Conservation (phyloP, 2,329 filamentous ascomycete species). For the Lachnellula hyalina region DNA sequence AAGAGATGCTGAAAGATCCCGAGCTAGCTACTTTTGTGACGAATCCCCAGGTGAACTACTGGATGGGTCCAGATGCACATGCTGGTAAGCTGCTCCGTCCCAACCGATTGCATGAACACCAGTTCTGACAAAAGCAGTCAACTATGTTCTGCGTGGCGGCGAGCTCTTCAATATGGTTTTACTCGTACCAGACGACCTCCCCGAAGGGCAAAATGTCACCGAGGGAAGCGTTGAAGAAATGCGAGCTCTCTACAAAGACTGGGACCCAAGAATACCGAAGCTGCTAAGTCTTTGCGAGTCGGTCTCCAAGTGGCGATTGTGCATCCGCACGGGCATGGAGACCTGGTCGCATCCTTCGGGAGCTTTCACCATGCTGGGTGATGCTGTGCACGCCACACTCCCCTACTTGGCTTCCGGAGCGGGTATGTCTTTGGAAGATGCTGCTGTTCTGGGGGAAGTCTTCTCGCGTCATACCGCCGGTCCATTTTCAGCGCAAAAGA, state of each 20-base stretch:
- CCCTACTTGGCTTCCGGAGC: conserved; percentile 55
- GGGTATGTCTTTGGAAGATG: conserved; percentile 58
- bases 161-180: conserved; percentile 43
- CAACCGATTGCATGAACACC: neutral
- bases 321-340: conserved; percentile 49
- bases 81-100: conserved; percentile 30
- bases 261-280: conserved; percentile 46
- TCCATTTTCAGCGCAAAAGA: conserved; percentile 26
- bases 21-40: conserved; percentile 35
- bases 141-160: conserved; percentile 40
- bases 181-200: conserved; percentile 34
- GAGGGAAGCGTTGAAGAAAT: conserved; percentile 39
- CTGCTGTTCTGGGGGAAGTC: conserved; percentile 50
- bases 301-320: conserved; percentile 57
- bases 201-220: conserved; percentile 33
- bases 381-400: conserved; percentile 59
- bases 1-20: conserved; percentile 38
- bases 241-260: conserved; percentile 37
- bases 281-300: conserved; percentile 51
- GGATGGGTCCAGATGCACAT: conserved; percentile 44
- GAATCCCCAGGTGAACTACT: conserved; percentile 41
- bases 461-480: conserved; percentile 35
- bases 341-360: conserved; percentile 52
- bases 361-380: conserved; percentile 55
- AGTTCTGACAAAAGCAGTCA: conserved; percentile 28